Evolutionary conservation across 1,284 basidiomycete species (phyloP).

Genomic region (Trichosporon faecale): DNA sequence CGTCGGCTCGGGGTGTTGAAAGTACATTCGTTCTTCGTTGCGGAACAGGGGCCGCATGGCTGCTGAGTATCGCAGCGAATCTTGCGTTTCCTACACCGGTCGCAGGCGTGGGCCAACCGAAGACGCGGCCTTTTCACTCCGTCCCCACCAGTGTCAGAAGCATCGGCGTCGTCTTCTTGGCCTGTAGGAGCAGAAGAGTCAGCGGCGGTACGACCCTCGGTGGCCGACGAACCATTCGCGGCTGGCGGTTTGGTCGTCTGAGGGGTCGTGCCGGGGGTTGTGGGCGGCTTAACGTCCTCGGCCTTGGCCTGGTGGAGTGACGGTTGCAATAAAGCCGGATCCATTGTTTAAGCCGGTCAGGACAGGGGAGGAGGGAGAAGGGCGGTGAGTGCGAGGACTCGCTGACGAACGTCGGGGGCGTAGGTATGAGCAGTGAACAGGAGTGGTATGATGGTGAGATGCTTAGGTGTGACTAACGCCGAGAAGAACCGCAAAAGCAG

Average conservation of each 20-base stretch:
- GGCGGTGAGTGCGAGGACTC: constrained; percentile 3
- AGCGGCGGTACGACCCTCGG: neutral
- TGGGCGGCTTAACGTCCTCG: neutral
- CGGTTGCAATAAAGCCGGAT: constrained; percentile 6
- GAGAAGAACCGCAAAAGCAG: neutral
- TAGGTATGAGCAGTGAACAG: neutral
- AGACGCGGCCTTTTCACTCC: constrained; percentile 49
- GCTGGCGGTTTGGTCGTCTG: constrained; percentile 11
- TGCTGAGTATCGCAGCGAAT: constrained; percentile 53
- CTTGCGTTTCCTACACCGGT: constrained; percentile 47
- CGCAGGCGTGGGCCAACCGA: constrained; percentile 48
- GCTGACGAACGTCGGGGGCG: neutral
- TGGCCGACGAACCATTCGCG: neutral
- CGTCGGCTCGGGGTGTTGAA: constrained; percentile 52
- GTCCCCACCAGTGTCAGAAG: constrained; percentile 19
- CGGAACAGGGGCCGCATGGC: constrained; percentile 52
- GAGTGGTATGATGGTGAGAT: neutral
- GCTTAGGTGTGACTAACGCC: constrained; percentile 9
- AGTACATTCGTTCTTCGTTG: constrained; percentile 50
- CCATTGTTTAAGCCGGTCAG: constrained; percentile 11
- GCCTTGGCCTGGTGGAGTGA: neutral
- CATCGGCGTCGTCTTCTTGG: constrained; percentile 27
- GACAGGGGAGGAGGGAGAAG: neutral
- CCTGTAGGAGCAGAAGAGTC: constrained; percentile 8
- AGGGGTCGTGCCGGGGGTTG: neutral